Evolutionary conservation across 1,139 yeast species (phyloP), one percentile per base, ranked within the genome.

Genomic region (Debaryomyces singareniensis): DNA sequence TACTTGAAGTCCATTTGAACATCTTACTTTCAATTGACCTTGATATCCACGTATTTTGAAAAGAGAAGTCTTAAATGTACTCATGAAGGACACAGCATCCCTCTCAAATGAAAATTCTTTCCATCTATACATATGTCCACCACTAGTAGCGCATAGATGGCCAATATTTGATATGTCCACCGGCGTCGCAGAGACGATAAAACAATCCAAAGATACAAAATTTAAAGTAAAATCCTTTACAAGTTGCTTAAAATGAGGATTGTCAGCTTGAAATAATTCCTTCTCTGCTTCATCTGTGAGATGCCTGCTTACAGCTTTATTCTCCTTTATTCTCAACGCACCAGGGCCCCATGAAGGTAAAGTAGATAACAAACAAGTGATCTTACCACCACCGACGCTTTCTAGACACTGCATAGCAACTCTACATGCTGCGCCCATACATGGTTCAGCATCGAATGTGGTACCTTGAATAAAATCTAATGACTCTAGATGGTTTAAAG

Each of bases 321-420:
- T 59, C 24, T 63, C 68, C 40, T 84, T 78, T 35, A 71, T 63
- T 13, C 65, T 62, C 29, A 89, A 65, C n/a, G 72, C 65, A 2
- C 97, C 97, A 1, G 91, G 84, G 0, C 96, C 96, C 71, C 78
- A 71, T 1, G 86, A 71, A 5, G 98, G 96, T 23, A 87, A 55
- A 1, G 78, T 61, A 2, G 86, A 68, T 30, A 89, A 60, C 4
- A 84, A 55, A 0, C 85, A 71, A 13, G 83, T 71, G 23, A 89
- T 78, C 43, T 89, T 85, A 42, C 96, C 96, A 34, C 95, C 95
- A 0, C 81, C 79, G 22, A 68, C 68, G 16, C 60, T 53, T 24
- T 69, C 69, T 26, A 89, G 61, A n/a, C 89, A 78, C 39, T 74
- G 50, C 45, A 68, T 61, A 0, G 93, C 91, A 2, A 81, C 75